A percentile compares a stretch with the other conserved stretches of the same genome.
These are phyloP conservation scores for Pythium brassicae DNA, from an alignment of 352 stramenopile genomes.

Conservation along the genomic window DNA sequence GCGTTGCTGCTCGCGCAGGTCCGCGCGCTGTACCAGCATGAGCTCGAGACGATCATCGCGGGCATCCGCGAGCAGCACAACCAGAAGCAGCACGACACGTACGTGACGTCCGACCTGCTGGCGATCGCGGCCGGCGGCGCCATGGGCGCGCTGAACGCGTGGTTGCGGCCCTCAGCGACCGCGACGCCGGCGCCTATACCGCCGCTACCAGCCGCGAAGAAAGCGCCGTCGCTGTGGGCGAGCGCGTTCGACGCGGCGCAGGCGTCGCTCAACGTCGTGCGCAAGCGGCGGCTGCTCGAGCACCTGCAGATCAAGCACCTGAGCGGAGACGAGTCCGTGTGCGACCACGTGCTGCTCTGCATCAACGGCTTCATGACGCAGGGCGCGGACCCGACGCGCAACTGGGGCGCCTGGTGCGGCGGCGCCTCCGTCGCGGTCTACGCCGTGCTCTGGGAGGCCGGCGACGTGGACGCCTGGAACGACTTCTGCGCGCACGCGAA, in stretches of 20 bases:
- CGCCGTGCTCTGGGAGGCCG: slow-evolving; percentile 75
- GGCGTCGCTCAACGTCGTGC: slow-evolving; percentile 66
- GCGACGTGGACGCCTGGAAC: slow-evolving; percentile 67
- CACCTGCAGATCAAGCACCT: slow-evolving; percentile 62
- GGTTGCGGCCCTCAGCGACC: slow-evolving; percentile 34
- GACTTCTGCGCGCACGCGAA: slow-evolving; percentile 75
- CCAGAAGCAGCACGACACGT: slow-evolving; percentile 35
- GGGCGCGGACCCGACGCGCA: slow-evolving; percentile 49
- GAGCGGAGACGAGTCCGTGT: slow-evolving; percentile 51
- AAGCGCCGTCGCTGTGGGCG: slow-evolving; percentile 43
- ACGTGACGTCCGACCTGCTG: slow-evolving; percentile 53
- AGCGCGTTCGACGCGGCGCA: slow-evolving; percentile 71
- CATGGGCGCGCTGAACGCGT: slow-evolving; percentile 67
- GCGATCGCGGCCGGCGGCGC: slow-evolving; percentile 56
- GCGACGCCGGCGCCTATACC: slow-evolving; percentile 7
- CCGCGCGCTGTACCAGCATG: slow-evolving; percentile 27
- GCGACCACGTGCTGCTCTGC: slow-evolving; percentile 65
- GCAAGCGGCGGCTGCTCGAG: slow-evolving; percentile 59
- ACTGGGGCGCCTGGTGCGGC: slow-evolving; percentile 56
- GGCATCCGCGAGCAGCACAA: slow-evolving; percentile 49
- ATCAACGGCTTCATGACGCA: slow-evolving; percentile 89
- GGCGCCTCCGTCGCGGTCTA: slow-evolving; percentile 49
- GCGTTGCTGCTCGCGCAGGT: slow-evolving; percentile 26
- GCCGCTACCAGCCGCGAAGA: background rate
- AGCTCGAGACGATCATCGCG: slow-evolving; percentile 42